Base-by-base conservation (phyloP, 2,329 filamentous ascomycete species). In the Cladobotryum protrusum region DNA sequence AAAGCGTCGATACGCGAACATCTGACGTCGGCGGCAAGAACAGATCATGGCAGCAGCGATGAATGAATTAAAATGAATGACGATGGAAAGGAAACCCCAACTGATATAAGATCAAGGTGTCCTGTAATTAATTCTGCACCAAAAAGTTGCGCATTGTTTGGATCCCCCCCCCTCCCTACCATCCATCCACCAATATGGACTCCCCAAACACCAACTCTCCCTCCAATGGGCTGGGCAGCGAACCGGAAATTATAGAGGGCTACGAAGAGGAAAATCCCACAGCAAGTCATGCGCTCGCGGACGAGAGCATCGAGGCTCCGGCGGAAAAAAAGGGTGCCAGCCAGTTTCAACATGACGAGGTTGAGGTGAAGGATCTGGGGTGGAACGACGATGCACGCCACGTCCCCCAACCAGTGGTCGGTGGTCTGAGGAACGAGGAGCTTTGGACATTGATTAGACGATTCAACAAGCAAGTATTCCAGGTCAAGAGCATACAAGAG, bases 401-500 rank as follows among this genome's bases (percentile, higher is more conserved):
- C n/a, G 76, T 86, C 33, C 67, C 77, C 0, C 70, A 68, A 24
- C 82, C 80, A 0, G 70, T 90, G 11, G 81, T 89, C 0, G 81
- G 83, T 1, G 84, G 85, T 0, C 63, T 90, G 52, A 72, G 74
- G 12, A 90, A 90, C 54, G 85, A 90, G 36, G 82, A 89, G 54
- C 66, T 89, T 0, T 90, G 86, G 83, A 70, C 87, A 44, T 69
- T 90, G 15, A 70, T 88, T 29, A 74, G 87, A 19, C 75, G 87
- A 1, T 90, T 91, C 64, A 83, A 91, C 63, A 89, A 89, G 72
- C 78, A 81, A 67, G 69, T 79, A 47, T 80, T 80, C 55, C 71
- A 79, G 67, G 86, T 93, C 57, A 89, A 87, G 63, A 81, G 85
- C 24, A 79, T 84, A 8, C 57, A 65, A 0, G 59, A 67, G 35